phyloP scores from a whole-genome alignment of 2,329 filamentous ascomycete genomes.

The Claviceps capensis region DNA sequence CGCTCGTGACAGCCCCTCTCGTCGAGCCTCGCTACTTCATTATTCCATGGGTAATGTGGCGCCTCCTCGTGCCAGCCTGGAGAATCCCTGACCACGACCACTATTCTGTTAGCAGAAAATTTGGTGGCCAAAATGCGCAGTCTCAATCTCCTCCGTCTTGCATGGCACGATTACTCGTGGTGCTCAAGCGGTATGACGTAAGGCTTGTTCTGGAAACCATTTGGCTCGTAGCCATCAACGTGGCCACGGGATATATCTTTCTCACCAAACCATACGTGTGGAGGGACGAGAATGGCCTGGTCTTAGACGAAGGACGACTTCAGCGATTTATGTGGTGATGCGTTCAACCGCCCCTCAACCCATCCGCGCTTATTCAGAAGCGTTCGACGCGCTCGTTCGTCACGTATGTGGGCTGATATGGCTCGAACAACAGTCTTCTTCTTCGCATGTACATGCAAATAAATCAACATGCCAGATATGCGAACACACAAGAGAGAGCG shows the following conservation, averaged over 20 bases:
- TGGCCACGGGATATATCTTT: constrained; percentile 57
- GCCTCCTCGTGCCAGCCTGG: constrained; percentile 57
- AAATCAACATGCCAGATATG: too few relatives aligned
- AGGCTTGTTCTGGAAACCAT: constrained; percentile 46
- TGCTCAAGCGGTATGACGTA: constrained; percentile 24
- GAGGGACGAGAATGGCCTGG: constrained; percentile 35
- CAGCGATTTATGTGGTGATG: constrained; percentile 74
- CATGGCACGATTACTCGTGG: neutral
- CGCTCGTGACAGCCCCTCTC: constrained; percentile 74
- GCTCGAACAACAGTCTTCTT: too few relatives aligned
- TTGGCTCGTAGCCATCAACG: constrained; percentile 57
- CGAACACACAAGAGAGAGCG: neutral
- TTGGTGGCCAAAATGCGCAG: neutral
- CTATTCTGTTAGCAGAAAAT: neutral
- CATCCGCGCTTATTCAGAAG: too few relatives aligned
- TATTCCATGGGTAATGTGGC: constrained; percentile 87
- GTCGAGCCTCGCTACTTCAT: constrained; percentile 97
- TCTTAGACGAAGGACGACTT: constrained; percentile 40
- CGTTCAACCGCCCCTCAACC: too few relatives aligned
- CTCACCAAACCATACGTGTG: constrained; percentile 55
- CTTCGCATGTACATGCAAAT: too few relatives aligned
- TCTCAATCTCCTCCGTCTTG: neutral
- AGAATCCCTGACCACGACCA: constrained; percentile 13
- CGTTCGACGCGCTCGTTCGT: too few relatives aligned
- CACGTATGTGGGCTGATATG: too few relatives aligned